Base-by-base conservation (phyloP, 2,329 filamentous ascomycete genomes). In the Hysterium pulicare region DNA sequence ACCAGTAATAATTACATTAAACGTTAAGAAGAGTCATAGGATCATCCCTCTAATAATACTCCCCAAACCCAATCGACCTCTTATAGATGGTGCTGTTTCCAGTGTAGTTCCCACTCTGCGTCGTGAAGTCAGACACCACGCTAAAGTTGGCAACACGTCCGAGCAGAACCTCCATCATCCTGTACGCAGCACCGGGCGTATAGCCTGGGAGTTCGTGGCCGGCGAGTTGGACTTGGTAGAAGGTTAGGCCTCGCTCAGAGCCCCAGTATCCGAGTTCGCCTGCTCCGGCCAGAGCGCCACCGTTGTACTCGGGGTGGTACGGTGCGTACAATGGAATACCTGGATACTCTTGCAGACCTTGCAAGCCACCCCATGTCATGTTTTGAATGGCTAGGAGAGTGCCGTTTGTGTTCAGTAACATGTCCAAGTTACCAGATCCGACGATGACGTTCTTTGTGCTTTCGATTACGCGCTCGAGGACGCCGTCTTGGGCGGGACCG, bases 351-450 rank as follows among this genome's bases (percentile, higher is more conserved):
- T 71, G 66, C 32, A 78, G 68, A 9, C 74, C 74, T 38, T 74
- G 70, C 2, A 55, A 46, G 11, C 74, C 74, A 51, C 74, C 70
- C 73, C 74, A 77, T 2, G 74, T 78, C 64, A 76, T 71, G 58
- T 78, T 78, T 53, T 78, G 74, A 30, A 79, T 63, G 3, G 72
- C 69, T 16, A 78, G 62, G 4, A 78, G 62, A 0, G 75, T 78
- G 2, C 74, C 75, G 50, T 78, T 76, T 21, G 72, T 73, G 36
- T 64, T 59, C 35, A 79, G 67, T 4, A 75, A 55, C 55, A 71
- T 69, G 55, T 78, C 75, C 13, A 76, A 64, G 41, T 72, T 67
- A 5, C 72, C 74, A 35, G 65, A 69, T 28, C 71, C 71, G 44
- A 78, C 70, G 40, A 78, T 66, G 30, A 70, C 70, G 49, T 76